Percentiles rank a stretch among this genome's conserved stretches.
These are phyloP conservation scores for Syncephalastrum racemosum DNA, from an alignment of 371 early-diverging fungal genomes.

Conservation along the genomic window DNA sequence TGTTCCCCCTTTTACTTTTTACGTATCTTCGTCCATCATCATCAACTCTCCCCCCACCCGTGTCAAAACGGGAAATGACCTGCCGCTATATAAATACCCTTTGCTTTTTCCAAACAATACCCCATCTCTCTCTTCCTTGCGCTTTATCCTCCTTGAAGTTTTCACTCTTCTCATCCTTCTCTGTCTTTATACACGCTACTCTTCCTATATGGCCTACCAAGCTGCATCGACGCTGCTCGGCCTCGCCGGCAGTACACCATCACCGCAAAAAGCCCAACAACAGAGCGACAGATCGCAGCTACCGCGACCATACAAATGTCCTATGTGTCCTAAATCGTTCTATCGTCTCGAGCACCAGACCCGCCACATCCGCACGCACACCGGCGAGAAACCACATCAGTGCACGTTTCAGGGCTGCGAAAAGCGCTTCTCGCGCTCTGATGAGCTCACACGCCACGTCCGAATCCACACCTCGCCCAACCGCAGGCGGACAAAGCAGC, in stretches of 20 bases:
- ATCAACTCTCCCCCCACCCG: neutral
- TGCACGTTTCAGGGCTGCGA: constrained; percentile 81
- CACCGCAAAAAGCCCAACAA: constrained; percentile 15
- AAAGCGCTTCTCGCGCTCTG: constrained; percentile 87
- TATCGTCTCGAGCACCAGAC: constrained; percentile 80
- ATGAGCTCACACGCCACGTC: constrained; percentile 86
- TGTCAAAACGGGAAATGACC: neutral
- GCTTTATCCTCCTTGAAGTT: neutral
- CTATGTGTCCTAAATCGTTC: constrained; percentile 68
- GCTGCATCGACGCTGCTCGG: constrained; percentile 18
- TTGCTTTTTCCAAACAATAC: neutral
- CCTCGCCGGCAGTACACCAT: constrained; percentile 11
- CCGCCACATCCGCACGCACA: constrained; percentile 89
- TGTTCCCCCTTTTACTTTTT: constrained; percentile 4
- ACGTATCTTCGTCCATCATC: neutral
- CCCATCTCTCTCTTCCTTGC: constrained; percentile 6
- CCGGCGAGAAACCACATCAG: constrained; percentile 88
- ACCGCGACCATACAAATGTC: constrained; percentile 68
- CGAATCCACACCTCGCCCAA: constrained; percentile 66
- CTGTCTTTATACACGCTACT: constrained; percentile 3
- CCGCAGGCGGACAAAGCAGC: constrained; percentile 25
- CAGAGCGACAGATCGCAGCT: constrained; percentile 39
- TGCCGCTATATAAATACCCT: constrained; percentile 4
- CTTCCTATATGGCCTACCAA: constrained; percentile 14
- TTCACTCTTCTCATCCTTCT: constrained; percentile 6